These are phyloP conservation scores for Phytopythium helicoides DNA, from an alignment of 352 stramenopile species.

Conservation along the genomic window DNA sequence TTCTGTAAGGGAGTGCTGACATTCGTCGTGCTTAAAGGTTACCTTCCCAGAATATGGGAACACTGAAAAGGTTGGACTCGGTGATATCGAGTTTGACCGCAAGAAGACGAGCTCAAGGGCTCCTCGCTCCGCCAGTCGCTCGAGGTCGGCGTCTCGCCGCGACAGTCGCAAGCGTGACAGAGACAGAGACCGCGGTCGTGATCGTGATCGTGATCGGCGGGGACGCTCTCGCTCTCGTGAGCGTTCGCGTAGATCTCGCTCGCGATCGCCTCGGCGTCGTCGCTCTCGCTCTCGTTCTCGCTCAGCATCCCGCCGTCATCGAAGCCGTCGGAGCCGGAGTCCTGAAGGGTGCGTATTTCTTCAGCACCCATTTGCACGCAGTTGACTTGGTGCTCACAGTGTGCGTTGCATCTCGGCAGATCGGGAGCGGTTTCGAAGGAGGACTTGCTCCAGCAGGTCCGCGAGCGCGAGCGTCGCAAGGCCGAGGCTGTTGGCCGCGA, in stretches of 20 bases:
- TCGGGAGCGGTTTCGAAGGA: conserved; percentile 41
- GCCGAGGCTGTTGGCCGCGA: conserved; percentile 86
- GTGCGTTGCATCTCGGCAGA: conserved; percentile 8
- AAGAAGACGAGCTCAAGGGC: conserved; percentile 14
- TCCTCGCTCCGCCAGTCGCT: conserved; percentile 30
- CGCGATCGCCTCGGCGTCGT: conserved; percentile 28
- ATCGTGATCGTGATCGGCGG: conserved; percentile 26
- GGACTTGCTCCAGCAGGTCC: conserved; percentile 91
- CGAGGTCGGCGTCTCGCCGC: conserved; percentile 22
- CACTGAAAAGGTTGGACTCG: conserved; percentile 91
- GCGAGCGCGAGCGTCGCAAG: conserved; percentile 89
- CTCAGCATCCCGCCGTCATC: conserved; percentile 22
- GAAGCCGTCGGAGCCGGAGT: conserved; percentile 24
- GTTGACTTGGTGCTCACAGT: conserved; percentile 8
- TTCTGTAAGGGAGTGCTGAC: background rate
- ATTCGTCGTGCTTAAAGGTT: conserved; percentile 56
- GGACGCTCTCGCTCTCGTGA: conserved; percentile 34
- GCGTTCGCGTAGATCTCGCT: conserved; percentile 27
- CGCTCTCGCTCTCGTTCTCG: conserved; percentile 43
- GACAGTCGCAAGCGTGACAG: conserved; percentile 12
- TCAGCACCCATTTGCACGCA: background rate
- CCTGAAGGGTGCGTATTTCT: conserved; percentile 13
- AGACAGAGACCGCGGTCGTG: conserved; percentile 29
- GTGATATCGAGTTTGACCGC: conserved; percentile 91
- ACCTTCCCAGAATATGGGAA: conserved; percentile 98